Evolutionary conservation across 2,329 filamentous ascomycete species (phyloP).

Genomic region (Claviceps pusilla): DNA sequence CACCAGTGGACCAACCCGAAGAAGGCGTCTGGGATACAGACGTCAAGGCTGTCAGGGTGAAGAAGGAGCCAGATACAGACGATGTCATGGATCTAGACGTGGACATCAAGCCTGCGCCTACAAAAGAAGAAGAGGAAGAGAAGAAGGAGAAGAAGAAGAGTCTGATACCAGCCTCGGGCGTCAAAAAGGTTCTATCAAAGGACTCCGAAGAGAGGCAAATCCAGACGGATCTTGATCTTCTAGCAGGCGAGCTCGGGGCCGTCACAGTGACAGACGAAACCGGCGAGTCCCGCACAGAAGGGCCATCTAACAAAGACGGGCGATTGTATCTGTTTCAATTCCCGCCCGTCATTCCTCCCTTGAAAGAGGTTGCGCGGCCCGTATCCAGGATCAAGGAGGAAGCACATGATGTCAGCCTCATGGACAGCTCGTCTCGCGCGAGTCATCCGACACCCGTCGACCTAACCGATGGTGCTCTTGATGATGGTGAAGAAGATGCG

Average conservation of each 20-base stretch:
- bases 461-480: slow-evolving; percentile 21
- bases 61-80: slow-evolving; percentile 30
- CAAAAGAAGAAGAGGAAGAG: slow-evolving; percentile 9
- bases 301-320: slow-evolving; percentile 31
- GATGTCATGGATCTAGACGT: slow-evolving; percentile 27
- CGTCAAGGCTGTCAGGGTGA: slow-evolving; percentile 23
- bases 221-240: slow-evolving; percentile 25
- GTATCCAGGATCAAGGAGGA: slow-evolving; percentile 27
- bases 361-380: slow-evolving; percentile 21
- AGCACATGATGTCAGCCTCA: slow-evolving; percentile 23
- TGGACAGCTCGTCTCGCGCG: slow-evolving; percentile 13
- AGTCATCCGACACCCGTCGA: slow-evolving; percentile 20
- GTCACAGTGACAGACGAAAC: slow-evolving; percentile 18
- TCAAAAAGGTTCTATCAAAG: slow-evolving; percentile 13
- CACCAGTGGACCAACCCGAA: slow-evolving; percentile 16
- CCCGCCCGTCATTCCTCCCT: slow-evolving; percentile 43
- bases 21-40: slow-evolving; percentile 32
- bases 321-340: slow-evolving; percentile 51
- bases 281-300: slow-evolving; percentile 14
- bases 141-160: slow-evolving; percentile 9
- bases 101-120: slow-evolving; percentile 10
- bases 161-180: slow-evolving; percentile 7
- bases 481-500: slow-evolving; percentile 13
- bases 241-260: slow-evolving; percentile 28
- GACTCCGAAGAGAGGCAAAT: slow-evolving; percentile 26